These are phyloP conservation scores for Macrolepiota dolichaula DNA, from an alignment of 768 basidiomycete species.

Conservation along the genomic window DNA sequence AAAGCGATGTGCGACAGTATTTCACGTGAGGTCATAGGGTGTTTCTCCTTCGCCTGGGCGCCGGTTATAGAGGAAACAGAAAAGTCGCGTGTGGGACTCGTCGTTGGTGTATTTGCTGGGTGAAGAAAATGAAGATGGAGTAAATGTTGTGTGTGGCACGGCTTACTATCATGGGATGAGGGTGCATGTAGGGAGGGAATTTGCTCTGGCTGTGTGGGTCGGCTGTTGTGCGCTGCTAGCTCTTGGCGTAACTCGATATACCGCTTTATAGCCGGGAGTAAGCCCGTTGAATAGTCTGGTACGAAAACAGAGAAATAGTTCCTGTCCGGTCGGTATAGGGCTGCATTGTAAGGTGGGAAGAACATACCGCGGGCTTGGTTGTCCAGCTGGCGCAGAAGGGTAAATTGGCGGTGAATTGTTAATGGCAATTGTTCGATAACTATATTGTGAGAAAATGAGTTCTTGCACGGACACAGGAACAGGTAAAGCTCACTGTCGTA, in stretches of 20 bases:
- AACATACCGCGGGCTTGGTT: conserved; percentile 54
- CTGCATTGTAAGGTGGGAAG: neutral
- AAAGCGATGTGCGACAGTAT: conserved; percentile 58
- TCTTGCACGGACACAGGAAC: neutral
- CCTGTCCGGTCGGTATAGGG: neutral
- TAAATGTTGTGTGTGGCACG: neutral
- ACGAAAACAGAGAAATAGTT: neutral
- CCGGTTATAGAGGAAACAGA: neutral
- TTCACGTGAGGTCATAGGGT: conserved; percentile 38
- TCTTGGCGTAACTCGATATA: conserved; percentile 37
- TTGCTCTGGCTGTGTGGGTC: neutral
- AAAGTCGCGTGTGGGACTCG: neutral
- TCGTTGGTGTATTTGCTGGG: neutral
- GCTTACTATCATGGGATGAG: neutral
- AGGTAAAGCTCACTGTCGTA: conserved; percentile 55
- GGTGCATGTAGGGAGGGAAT: neutral
- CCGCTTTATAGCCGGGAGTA: conserved; percentile 41
- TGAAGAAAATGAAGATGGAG: neutral
- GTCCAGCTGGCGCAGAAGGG: conserved; percentile 71
- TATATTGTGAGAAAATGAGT: conserved; percentile 22
- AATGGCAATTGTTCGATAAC: conserved; percentile 79
- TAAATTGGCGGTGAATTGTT: conserved; percentile 67
- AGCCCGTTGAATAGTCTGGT: conserved; percentile 29
- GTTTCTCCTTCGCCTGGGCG: conserved; percentile 22
- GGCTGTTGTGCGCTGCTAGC: neutral